phyloP scores from a whole-genome alignment of 2,329 filamentous ascomycete genomes.

The Rhynchosporium secalis region DNA sequence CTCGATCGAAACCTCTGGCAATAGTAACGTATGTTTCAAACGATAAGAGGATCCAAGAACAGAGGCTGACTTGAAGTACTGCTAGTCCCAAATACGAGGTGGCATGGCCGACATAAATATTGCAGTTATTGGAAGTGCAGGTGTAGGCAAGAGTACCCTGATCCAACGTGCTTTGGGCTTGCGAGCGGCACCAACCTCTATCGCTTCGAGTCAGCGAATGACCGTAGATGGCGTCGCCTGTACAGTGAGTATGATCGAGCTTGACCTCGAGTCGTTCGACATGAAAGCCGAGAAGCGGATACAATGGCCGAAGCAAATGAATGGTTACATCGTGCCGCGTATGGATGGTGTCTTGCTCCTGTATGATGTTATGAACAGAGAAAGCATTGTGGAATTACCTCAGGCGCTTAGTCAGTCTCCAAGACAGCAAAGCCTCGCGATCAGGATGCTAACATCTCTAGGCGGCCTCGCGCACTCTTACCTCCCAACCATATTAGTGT shows the following conservation, averaged over 20 bases:
- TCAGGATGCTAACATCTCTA: slow-evolving; percentile 42
- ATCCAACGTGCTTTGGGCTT: slow-evolving; percentile 63
- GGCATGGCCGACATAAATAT: slow-evolving; percentile 58
- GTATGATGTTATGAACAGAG: slow-evolving; percentile 81
- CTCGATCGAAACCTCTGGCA: slow-evolving; percentile 29
- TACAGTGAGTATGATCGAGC: slow-evolving; percentile 62
- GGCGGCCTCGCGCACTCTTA: slow-evolving; percentile 71
- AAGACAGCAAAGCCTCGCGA: background rate
- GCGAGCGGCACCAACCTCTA: slow-evolving; percentile 52
- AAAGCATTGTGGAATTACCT: slow-evolving; percentile 72
- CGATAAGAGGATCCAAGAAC: background rate
- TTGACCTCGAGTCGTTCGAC: slow-evolving; percentile 66
- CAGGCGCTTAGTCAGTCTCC: slow-evolving; percentile 72
- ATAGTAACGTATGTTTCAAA: slow-evolving; percentile 25
- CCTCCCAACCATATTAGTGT: slow-evolving; percentile 77
- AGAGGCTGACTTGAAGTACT: background rate
- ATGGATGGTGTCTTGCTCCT: slow-evolving; percentile 83
- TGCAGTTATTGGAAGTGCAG: slow-evolving; percentile 64
- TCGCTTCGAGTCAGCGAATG: slow-evolving; percentile 57
- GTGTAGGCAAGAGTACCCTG: slow-evolving; percentile 68
- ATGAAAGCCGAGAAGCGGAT: slow-evolving; percentile 58
- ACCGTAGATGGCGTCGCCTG: slow-evolving; percentile 59
- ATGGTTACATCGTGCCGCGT: slow-evolving; percentile 69
- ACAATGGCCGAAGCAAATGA: slow-evolving; percentile 66
- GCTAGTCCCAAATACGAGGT: slow-evolving; percentile 37